Percentiles rank a stretch among this genome's conserved stretches.
Conservation (phyloP, 805 yeast genomes). For the Candida vaughaniae region DNA sequence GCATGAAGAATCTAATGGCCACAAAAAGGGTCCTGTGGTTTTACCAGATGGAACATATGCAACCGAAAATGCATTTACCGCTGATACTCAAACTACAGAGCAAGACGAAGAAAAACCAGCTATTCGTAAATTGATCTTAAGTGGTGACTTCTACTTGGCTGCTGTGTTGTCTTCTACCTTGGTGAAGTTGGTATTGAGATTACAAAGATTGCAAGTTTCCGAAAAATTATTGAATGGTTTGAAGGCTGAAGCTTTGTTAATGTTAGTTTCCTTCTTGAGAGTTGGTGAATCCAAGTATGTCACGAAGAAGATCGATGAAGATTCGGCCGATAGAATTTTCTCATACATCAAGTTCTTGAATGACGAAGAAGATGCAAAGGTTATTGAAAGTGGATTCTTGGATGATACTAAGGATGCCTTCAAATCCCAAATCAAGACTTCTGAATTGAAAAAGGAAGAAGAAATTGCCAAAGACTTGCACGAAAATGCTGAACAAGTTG, state of each 20-base stretch:
- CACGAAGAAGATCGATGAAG: conserved; percentile 85
- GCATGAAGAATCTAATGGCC: conserved; percentile 16
- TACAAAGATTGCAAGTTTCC: conserved; percentile 55
- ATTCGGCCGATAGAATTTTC: conserved; percentile 90
- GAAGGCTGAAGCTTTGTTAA: conserved; percentile 91
- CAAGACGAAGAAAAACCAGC: conserved; percentile 57
- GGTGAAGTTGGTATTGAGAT: conserved; percentile 81
- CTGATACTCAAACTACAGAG: conserved; percentile 41
- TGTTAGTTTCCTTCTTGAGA: conserved; percentile 87
- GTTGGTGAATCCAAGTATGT: conserved; percentile 76
- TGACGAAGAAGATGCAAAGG: conserved; percentile 55
- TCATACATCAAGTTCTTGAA: conserved; percentile 80
- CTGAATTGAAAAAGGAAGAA: conserved; percentile 57
- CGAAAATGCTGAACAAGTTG: conserved; percentile 71
- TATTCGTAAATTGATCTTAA: conserved; percentile 74
- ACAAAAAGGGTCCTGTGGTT: conserved; percentile 67
- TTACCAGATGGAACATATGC: conserved; percentile 99
- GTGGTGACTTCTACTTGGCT: conserved; percentile 88
- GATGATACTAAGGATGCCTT: conserved; percentile 87
- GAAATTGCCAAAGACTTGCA: conserved; percentile 56
- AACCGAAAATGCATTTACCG: conserved; percentile 79
- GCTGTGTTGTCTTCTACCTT: conserved; percentile 85
- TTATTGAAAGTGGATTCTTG: conserved; percentile 69
- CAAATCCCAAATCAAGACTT: conserved; percentile 61
- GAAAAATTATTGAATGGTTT: conserved; percentile 71